Evolutionary conservation across 495 filamentous ascomycete genomes (phyloP), one percentile per base, ranked within the genome.

Genomic region (Penicillium cosmopolitanum): DNA sequence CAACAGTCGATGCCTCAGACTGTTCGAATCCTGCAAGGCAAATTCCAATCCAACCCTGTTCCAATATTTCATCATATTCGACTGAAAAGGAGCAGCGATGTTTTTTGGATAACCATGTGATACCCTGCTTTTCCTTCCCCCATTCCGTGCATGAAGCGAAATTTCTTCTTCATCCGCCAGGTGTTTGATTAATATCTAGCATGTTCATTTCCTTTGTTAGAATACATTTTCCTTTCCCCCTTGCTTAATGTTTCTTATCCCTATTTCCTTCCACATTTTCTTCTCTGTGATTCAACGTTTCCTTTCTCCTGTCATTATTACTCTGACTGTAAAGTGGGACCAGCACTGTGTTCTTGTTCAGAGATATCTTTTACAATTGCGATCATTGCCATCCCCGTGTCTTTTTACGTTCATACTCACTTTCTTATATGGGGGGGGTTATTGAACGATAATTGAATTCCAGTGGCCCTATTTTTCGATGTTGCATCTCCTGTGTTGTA

Each of bases 101-200:
- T 67, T 74, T 68, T 72, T 79, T 78, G 75, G 74, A 75, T 74
- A 53, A 74, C 70, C 71, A 66, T 66, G 65, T 77, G 76, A 79
- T 79, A 80, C 75, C 77, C 75, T 77, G 69, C 73, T 72, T 74
- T 73, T 63, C 64, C 72, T 51, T 34, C 38, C 64, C 66, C 65
- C 60, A 52, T 70, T 71, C 65, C 69, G 68, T 78, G 73, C 73
- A 67, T 76, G 73, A 62, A 72, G 72, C 73, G 63, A 70, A 69
- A 56, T 35, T 48, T 51, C 62, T 57, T 67, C 57, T 65, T 66
- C 62, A 65, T 66, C 62, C 57, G 51, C 50, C 50, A 63, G 61
- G 53, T 72, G 68, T 65, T 65, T 72, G 63, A 63, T 62, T 64
- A 53, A 62, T 65, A 69, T 73, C 67, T 73, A 77, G 67, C 72